These are phyloP conservation scores for Aaosphaeria pasadenensis DNA, from an alignment of 2,329 filamentous ascomycete species.

Conservation along the genomic window DNA sequence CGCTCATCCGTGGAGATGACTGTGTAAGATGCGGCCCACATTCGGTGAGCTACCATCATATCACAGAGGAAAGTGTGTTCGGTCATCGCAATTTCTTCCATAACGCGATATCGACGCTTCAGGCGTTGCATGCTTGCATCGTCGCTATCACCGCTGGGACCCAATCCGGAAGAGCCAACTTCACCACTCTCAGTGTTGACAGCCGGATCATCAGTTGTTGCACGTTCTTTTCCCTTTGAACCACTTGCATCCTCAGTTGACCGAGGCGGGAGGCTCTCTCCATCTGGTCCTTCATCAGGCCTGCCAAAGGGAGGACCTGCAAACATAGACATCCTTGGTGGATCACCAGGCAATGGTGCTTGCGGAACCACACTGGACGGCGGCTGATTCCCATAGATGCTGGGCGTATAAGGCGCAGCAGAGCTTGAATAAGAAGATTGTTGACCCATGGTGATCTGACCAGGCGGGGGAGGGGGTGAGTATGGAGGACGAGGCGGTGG, in stretches of 20 bases:
- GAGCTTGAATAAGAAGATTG: neutral
- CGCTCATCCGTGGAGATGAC: constrained; percentile 70
- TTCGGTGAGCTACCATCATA: constrained; percentile 96
- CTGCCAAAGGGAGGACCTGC: neutral
- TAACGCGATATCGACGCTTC: constrained; percentile 74
- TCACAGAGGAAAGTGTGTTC: constrained; percentile 89
- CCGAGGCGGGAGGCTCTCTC: neutral
- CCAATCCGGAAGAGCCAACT: neutral
- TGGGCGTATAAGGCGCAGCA: constrained; percentile 8
- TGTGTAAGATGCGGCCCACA: constrained; percentile 90
- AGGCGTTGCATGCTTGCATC: constrained; percentile 56
- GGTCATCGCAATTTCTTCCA: constrained; percentile 90
- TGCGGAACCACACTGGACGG: constrained; percentile 6
- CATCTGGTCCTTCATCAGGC: neutral
- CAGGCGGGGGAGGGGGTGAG: constrained; percentile 46
- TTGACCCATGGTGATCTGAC: constrained; percentile 11
- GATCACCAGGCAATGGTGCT: neutral
- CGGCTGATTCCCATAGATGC: constrained; percentile 10
- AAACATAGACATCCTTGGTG: neutral
- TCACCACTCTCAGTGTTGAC: neutral
- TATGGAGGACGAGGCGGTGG: constrained; percentile 42
- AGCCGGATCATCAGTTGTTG: neutral
- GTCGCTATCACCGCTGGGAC: neutral
- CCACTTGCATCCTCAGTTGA: neutral
- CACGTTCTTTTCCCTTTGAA: neutral